A percentile compares a stretch with the other conserved stretches of the same genome.
These are phyloP conservation scores for Tolypocladium amazonense DNA, from an alignment of 2,329 filamentous ascomycete species.

Conservation along the genomic window DNA sequence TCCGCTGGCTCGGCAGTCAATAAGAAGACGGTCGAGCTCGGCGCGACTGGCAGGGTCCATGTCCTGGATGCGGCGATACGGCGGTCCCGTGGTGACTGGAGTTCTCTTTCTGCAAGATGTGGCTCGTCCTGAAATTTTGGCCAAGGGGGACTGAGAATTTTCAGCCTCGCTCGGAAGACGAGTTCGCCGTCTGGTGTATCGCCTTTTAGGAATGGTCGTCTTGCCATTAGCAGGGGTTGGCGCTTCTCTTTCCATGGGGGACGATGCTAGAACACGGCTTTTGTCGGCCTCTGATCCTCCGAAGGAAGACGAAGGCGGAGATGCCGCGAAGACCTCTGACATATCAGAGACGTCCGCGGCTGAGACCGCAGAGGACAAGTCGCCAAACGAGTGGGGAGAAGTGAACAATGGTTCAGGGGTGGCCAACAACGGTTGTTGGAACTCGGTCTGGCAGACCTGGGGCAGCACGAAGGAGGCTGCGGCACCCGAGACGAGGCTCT, in stretches of 20 bases:
- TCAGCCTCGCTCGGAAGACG: neutral
- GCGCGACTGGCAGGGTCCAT: neutral
- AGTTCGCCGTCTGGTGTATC: neutral
- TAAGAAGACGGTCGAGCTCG: neutral
- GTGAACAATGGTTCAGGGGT: neutral
- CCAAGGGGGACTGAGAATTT: neutral
- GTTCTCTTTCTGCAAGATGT: no score
- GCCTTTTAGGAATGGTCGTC: neutral
- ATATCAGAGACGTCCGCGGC: neutral
- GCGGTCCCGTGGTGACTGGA: neutral
- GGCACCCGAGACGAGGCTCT: neutral
- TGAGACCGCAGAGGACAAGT: neutral
- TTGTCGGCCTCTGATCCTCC: neutral
- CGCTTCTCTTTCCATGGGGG: neutral
- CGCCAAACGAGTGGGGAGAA: neutral
- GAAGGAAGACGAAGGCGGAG: neutral
- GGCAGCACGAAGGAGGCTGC: neutral
- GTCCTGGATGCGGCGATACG: slow-evolving; percentile 1
- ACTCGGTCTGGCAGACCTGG: neutral
- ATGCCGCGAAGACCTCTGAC: neutral
- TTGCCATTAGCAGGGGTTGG: neutral
- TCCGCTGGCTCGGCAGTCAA: neutral
- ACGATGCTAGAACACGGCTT: neutral
- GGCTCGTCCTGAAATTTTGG: neutral
- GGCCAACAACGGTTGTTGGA: neutral